A percentile compares a stretch with the other conserved stretches of the same genome.
Evolutionary conservation across 2,329 filamentous ascomycete genomes (phyloP).

Genomic region (Eutypella sp.): DNA sequence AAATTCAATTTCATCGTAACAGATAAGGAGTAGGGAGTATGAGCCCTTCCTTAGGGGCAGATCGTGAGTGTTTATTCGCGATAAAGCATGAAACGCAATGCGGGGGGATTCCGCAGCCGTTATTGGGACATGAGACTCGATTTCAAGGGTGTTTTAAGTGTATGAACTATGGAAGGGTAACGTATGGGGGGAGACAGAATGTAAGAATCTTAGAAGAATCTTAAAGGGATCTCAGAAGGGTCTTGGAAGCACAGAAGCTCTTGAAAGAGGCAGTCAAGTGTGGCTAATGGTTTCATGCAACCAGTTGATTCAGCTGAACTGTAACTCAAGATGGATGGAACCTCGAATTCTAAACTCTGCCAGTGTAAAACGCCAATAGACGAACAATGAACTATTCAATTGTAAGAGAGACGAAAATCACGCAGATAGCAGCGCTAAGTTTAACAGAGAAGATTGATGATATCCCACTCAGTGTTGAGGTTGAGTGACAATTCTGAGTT

Average conservation of each 20-base stretch:
- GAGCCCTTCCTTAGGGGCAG: not conserved
- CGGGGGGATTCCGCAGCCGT: slow-evolving; percentile 1
- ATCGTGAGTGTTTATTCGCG: not conserved
- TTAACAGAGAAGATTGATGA: not conserved
- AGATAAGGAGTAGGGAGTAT: not conserved
- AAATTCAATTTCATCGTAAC: slow-evolving; percentile 23
- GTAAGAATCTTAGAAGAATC: not conserved
- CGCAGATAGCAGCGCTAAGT: not conserved
- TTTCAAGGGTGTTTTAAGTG: not conserved
- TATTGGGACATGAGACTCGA: not conserved
- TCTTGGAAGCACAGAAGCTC: not conserved
- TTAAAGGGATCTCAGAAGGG: not conserved
- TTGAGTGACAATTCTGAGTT: no score
- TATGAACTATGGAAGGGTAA: not conserved
- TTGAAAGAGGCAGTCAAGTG: not conserved
- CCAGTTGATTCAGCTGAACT: not conserved
- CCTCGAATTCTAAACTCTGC: not conserved
- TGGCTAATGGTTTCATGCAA: not conserved
- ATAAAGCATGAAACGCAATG: slow-evolving; percentile 1
- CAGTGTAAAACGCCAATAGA: not conserved
- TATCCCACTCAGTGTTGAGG: no score
- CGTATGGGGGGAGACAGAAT: no score
- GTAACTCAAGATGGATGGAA: not conserved
- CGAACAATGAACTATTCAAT: not conserved
- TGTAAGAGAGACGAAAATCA: not conserved